A percentile compares a stretch with the other conserved stretches of the same genome.
These are phyloP conservation scores for Scytalidium sp. DNA, from an alignment of 2,329 filamentous ascomycete species.

Conservation along the genomic window DNA sequence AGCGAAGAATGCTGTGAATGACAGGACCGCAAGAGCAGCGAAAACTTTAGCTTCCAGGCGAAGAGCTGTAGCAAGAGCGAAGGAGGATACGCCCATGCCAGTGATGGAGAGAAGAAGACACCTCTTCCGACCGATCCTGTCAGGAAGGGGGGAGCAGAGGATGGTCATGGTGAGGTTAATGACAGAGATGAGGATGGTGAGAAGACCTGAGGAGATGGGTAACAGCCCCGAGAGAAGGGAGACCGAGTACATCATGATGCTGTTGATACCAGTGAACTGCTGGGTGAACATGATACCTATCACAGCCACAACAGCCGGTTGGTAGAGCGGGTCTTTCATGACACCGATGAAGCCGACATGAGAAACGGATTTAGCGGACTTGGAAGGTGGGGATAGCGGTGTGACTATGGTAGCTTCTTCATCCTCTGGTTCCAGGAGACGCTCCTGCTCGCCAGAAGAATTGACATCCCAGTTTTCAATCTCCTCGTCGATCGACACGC, in stretches of 20 bases:
- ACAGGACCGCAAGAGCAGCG: constrained; percentile 75
- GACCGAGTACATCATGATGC: constrained; percentile 97
- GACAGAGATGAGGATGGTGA: constrained; percentile 84
- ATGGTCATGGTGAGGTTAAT: constrained; percentile 84
- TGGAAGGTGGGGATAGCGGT: constrained; percentile 1
- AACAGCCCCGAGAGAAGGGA: constrained; percentile 80
- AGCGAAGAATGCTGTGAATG: constrained; percentile 88
- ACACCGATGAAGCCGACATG: constrained; percentile 64
- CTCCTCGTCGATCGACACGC: constrained; percentile 71
- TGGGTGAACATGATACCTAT: constrained; percentile 90
- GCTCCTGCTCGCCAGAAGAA: constrained; percentile 22
- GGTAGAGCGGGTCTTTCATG: constrained; percentile 62
- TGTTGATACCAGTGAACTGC: constrained; percentile 93
- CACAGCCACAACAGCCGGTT: constrained; percentile 75
- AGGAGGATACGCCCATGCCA: constrained; percentile 78
- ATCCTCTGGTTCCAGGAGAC: constrained; percentile 17
- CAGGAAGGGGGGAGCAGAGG: constrained; percentile 77
- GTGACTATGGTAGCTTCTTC: constrained; percentile 3
- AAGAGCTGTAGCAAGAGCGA: constrained; percentile 79
- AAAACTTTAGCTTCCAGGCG: constrained; percentile 68
- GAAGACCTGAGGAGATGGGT: constrained; percentile 73
- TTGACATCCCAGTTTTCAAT: constrained; percentile 56
- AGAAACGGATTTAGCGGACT: constrained; percentile 21
- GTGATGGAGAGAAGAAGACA: constrained; percentile 79
- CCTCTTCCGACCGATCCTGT: constrained; percentile 82